Conservation (phyloP, 208 protist species). For the Strigomonas oncopelti region DNA sequence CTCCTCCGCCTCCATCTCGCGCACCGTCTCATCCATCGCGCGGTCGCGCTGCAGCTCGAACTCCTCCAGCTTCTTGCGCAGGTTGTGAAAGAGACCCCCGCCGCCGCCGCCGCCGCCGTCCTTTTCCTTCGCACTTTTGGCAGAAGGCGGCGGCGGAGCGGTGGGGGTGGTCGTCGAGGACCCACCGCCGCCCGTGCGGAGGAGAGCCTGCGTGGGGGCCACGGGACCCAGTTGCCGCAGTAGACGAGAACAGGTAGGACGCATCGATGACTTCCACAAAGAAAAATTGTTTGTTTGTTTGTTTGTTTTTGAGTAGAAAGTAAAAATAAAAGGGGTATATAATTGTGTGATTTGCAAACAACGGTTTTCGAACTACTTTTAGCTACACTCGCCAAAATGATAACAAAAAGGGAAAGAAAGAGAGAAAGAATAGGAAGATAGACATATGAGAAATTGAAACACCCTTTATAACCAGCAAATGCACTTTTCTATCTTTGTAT, state of each 20-base stretch:
- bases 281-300: background rate
- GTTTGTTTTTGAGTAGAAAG: background rate
- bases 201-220: background rate
- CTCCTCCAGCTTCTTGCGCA: constrained; percentile 33
- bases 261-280: background rate
- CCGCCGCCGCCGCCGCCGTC: background rate
- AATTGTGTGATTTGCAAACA: background rate
- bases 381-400: too few species aligned
- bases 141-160: background rate
- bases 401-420: background rate
- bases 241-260: background rate
- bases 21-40: constrained; percentile 29
- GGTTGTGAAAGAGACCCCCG: constrained; percentile 19
- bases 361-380: too few species aligned
- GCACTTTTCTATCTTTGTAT: too few species aligned
- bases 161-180: too few species aligned
- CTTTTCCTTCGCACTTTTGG: too few species aligned
- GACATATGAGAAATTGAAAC: too few species aligned
- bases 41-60: constrained; percentile 49
- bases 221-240: background rate
- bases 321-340: constrained; percentile 5
- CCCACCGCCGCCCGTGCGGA: too few species aligned
- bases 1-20: constrained; percentile 15
- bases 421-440: background rate
- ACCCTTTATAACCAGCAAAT: too few species aligned